Percentiles rank a stretch among this genome's conserved stretches.
These are phyloP conservation scores for Salix koriyanagi DNA, from an alignment of 345 rosid genomes.

Conservation along the genomic window DNA sequence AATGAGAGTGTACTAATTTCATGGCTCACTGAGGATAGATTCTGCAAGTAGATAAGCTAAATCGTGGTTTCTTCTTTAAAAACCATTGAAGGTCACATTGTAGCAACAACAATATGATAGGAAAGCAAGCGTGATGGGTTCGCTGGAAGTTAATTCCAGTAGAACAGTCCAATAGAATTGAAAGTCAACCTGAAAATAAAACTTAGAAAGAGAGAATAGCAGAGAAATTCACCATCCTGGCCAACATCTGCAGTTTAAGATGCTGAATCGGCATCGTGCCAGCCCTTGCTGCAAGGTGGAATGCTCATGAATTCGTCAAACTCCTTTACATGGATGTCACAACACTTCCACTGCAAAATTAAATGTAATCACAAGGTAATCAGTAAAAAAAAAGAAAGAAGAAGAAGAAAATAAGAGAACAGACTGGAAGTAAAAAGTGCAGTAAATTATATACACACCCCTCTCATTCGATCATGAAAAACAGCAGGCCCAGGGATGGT, in stretches of 20 bases:
- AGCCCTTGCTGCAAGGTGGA: slow-evolving; percentile 86
- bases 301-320: slow-evolving; percentile 92
- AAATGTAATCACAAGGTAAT: not conserved
- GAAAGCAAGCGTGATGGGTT: too few species aligned
- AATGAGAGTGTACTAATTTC: too few species aligned
- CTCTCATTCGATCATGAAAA: slow-evolving; percentile 84
- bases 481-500: slow-evolving; percentile 96
- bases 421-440: not conserved
- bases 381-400: not conserved
- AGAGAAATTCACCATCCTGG: not conserved
- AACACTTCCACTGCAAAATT: slow-evolving; percentile 87
- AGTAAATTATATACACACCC: slow-evolving; percentile 33
- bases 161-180: not conserved
- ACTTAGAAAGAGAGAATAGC: not conserved
- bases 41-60: too few species aligned
- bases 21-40: too few species aligned
- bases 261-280: slow-evolving; percentile 55
- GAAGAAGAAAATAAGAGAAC: not conserved
- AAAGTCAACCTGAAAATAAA: too few species aligned
- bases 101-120: too few species aligned
- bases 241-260: not conserved
- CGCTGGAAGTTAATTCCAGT: too few species aligned
- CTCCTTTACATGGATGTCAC: slow-evolving; percentile 79
- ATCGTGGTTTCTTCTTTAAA: too few species aligned
- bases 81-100: too few species aligned